Evolutionary conservation across 306 rosid genomes (phyloP).

Genomic region (Argentina anserina): DNA sequence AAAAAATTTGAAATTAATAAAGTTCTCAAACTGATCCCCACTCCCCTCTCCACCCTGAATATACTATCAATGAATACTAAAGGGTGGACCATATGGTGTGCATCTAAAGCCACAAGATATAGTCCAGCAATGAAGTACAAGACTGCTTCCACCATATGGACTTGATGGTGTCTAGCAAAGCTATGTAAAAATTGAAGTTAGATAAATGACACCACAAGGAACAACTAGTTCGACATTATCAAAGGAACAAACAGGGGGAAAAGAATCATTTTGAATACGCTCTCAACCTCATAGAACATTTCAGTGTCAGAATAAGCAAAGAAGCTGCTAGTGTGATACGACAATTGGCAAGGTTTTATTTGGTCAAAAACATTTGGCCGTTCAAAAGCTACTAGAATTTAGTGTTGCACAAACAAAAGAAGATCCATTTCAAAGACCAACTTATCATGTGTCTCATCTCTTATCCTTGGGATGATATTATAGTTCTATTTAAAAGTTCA

Average conservation of each 20-base stretch:
- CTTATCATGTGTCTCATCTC: background rate
- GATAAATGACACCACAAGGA: background rate
- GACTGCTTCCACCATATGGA: background rate
- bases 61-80: background rate
- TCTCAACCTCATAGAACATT: background rate
- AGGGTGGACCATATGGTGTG: background rate
- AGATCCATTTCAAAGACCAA: background rate
- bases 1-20: background rate
- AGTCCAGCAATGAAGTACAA: background rate
- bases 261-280: too few relatives aligned
- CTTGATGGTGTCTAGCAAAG: background rate
- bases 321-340: background rate
- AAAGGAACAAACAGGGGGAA: too few relatives aligned
- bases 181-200: background rate
- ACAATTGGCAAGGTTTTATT: background rate
- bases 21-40: background rate
- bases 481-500: background rate
- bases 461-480: background rate
- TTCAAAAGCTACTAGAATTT: background rate
- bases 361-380: background rate
- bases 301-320: background rate
- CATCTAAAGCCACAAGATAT: conserved; percentile 3
- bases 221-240: background rate
- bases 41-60: background rate
- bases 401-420: background rate